A percentile compares a stretch with the other conserved stretches of the same genome.
phyloP scores from a whole-genome alignment of 371 early-diverging fungal species.

The Mucor piriformis region DNA sequence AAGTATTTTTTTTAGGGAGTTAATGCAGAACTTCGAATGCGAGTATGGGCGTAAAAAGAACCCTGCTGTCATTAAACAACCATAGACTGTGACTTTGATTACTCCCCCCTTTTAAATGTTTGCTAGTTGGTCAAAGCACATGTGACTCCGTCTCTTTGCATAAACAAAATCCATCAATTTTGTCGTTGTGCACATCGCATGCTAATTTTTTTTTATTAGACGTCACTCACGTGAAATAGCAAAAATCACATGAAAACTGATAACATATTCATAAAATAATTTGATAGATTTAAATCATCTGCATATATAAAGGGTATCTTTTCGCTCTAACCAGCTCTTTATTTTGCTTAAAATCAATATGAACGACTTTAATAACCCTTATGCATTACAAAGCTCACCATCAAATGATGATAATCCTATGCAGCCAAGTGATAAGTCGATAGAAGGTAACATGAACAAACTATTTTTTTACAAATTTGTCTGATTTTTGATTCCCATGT shows the following conservation, averaged over 20 bases:
- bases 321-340: neutral
- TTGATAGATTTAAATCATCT: neutral
- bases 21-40: too few relatives aligned
- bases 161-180: neutral
- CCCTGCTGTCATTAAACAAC: too few relatives aligned
- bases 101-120: neutral
- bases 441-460: neutral
- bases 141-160: constrained; percentile 4
- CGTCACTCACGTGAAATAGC: constrained; percentile 13
- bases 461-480: too few relatives aligned
- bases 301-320: neutral
- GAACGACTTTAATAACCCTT: too few relatives aligned
- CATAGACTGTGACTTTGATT: too few relatives aligned
- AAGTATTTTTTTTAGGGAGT: neutral
- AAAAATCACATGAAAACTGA: neutral
- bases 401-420: neutral
- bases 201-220: constrained; percentile 9
- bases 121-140: constrained; percentile 9
- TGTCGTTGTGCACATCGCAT: constrained; percentile 16
- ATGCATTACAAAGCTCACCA: neutral
- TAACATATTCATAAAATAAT: constrained; percentile 1
- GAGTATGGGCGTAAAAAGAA: too few relatives aligned
- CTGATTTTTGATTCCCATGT: neutral
- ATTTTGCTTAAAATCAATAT: neutral
- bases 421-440: neutral